A percentile compares a stretch with the other conserved stretches of the same genome.
These are phyloP conservation scores for Bjerkandera adusta DNA, from an alignment of 1,284 basidiomycete species.

Conservation along the genomic window DNA sequence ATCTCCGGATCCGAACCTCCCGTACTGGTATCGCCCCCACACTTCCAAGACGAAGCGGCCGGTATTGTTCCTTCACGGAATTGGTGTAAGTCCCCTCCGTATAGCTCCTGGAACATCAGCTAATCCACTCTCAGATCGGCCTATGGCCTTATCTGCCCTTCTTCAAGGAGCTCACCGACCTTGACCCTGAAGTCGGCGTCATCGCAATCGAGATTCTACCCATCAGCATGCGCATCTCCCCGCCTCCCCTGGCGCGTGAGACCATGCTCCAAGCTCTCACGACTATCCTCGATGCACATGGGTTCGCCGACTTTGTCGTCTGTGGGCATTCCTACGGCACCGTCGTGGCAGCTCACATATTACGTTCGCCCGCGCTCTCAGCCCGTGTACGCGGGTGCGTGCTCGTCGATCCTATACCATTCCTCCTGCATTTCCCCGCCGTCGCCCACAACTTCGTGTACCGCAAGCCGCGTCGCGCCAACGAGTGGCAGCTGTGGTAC, in stretches of 20 bases:
- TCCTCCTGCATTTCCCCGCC: constrained; percentile 57
- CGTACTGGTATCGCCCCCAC: constrained; percentile 66
- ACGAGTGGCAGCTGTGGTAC: constrained; percentile 69
- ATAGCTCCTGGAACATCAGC: background rate
- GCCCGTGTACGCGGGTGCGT: constrained; percentile 40
- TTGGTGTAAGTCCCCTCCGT: constrained; percentile 46
- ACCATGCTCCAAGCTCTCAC: constrained; percentile 36
- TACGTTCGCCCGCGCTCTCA: constrained; percentile 33
- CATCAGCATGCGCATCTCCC: constrained; percentile 58
- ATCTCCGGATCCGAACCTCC: constrained; percentile 39
- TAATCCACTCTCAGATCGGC: constrained; percentile 46
- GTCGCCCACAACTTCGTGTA: constrained; percentile 68
- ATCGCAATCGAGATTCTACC: constrained; percentile 57
- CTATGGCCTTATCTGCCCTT: constrained; percentile 54
- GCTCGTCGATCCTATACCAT: constrained; percentile 62
- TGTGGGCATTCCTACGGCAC: constrained; percentile 66
- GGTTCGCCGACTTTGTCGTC: constrained; percentile 42
- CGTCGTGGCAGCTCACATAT: constrained; percentile 47
- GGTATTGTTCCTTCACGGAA: constrained; percentile 62
- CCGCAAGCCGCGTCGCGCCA: constrained; percentile 46
- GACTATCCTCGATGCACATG: constrained; percentile 42
- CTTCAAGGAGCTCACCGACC: constrained; percentile 39
- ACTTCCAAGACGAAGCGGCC: constrained; percentile 44
- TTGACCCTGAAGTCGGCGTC: constrained; percentile 49
- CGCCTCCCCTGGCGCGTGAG: constrained; percentile 38